Base-by-base conservation (phyloP, 768 basidiomycete species). In the Termitomyces sp. region DNA sequence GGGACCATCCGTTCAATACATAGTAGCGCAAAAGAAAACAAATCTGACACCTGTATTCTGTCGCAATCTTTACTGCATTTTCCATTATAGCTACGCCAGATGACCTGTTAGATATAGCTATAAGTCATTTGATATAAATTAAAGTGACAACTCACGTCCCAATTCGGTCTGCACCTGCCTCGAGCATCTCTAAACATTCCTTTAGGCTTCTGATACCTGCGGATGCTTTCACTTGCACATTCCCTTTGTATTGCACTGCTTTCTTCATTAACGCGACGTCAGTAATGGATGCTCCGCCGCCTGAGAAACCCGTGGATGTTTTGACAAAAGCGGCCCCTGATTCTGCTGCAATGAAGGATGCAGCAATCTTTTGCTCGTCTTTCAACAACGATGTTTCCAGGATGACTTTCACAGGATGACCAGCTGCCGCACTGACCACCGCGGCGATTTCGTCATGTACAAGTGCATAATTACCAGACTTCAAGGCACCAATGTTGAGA, bases 241-340 rank as follows among this genome's bases (percentile, higher is more conserved):
- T 71, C 13, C 63, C 66, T 58, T 72, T 75, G 55, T 74, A 73
- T 8, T 65, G 67, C 16, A 81, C 79, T 0, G 74, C 67, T 54
- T 66, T 72, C 54, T 71, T 75, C 77, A 82, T 78, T 47, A 81
- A 63, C 7, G 62, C 62, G 0, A 82, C 79, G 63, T 83, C 81
- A 31, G 73, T 73, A 44, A 68, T 68, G 2, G 75, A 75, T 1
- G 81, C 81, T 0, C 74, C 79, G 31, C 81, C 80, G 6, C 78
- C 74, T 5, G 69, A 73, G 58, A 82, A 83, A 3, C 81, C 81
- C 0, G 81, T 83, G 51, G 75, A 80, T 0, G 81, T 83, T 67
- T 82, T 82, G n/a, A 83, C 80, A 55, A 79, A 82, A 0, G 71
- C 68, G 0, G 80, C 81, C 6, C 80, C 81, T 0, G 81, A 80